phyloP scores from a whole-genome alignment of 1,284 basidiomycete species.

The Blastosporella zonata region DNA sequence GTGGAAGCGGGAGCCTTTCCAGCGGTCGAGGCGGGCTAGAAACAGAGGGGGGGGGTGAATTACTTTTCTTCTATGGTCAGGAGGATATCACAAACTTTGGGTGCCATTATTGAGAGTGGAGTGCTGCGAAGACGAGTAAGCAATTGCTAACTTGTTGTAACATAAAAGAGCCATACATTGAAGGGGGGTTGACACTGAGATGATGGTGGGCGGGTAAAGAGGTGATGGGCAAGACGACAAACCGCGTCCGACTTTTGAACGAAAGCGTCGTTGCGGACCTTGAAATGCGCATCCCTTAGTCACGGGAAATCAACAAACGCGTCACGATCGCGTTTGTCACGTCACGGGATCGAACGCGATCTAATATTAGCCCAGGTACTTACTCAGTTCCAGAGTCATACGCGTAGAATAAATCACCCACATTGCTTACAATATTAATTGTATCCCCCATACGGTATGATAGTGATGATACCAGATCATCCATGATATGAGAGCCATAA shows the following conservation, averaged over 20 bases:
- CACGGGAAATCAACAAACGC: conserved; percentile 22
- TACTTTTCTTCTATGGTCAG: neutral
- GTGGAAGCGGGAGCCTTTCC: conserved; percentile 80
- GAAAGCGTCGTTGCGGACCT: conserved; percentile 22
- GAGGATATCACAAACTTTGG: conserved; percentile 30
- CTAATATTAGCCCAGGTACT: neutral
- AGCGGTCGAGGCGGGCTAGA: conserved; percentile 65
- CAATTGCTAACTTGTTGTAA: neutral
- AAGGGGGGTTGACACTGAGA: neutral
- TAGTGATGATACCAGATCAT: no score
- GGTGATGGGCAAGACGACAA: neutral
- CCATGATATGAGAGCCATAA: no score
- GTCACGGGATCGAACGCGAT: conserved; percentile 9
- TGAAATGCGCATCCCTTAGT: conserved; percentile 19
- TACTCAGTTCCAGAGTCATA: no score
- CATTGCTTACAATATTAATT: no score
- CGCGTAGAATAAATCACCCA: no score
- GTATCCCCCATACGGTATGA: no score
- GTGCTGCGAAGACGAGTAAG: conserved; percentile 5
- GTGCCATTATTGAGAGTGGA: conserved; percentile 33
- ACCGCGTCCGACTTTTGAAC: conserved; percentile 19
- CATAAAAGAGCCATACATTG: neutral
- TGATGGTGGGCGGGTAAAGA: conserved; percentile 8
- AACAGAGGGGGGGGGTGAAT: neutral
- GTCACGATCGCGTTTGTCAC: conserved; percentile 17